Evolutionary conservation across 1,284 basidiomycete species (phyloP).

Genomic region (Malassezia arunalokei): DNA sequence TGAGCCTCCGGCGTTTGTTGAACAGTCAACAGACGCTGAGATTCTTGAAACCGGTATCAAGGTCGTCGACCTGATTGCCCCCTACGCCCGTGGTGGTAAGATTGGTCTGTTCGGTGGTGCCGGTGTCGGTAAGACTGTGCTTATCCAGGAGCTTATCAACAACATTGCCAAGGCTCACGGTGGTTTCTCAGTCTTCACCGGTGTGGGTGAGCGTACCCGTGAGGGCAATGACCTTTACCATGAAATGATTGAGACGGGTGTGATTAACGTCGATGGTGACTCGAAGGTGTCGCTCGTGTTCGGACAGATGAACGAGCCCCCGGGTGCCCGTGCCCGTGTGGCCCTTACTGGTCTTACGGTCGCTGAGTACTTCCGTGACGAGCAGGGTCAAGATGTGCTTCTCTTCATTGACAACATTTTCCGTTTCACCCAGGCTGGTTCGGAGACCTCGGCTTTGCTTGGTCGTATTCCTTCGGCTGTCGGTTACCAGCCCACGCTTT

Average conservation of each 20-base stretch:
- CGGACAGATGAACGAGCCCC: conserved; percentile 99
- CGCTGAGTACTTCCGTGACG: conserved; percentile 99
- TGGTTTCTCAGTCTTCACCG: conserved; percentile 99
- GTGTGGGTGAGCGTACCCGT: conserved; percentile 98
- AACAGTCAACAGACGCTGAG: conserved; percentile 95
- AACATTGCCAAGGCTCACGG: conserved; percentile 99
- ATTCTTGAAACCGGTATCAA: conserved; percentile 99
- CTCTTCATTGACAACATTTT: conserved; percentile 99
- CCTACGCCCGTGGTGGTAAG: conserved; percentile 99
- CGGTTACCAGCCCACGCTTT: conserved; percentile 98
- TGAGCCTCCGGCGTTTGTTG: conserved; percentile 88
- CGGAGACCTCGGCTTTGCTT: conserved; percentile 95
- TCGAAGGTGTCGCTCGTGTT: conserved; percentile 99
- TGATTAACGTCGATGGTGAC: conserved; percentile 89
- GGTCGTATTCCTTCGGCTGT: conserved; percentile 99
- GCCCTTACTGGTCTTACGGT: conserved; percentile 97
- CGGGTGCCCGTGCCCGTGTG: conserved; percentile 99
- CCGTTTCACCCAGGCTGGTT: conserved; percentile 93
- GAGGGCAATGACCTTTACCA: conserved; percentile 99
- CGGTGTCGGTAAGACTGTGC: conserved; percentile 98
- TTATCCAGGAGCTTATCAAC: conserved; percentile 99
- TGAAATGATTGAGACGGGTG: conserved; percentile 99
- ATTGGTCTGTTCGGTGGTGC: conserved; percentile 99
- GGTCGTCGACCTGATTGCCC: conserved; percentile 96
- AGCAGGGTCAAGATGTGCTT: conserved; percentile 98